Base-by-base conservation (phyloP, 169 alveolate genomes). In the Fabrea salina region DNA sequence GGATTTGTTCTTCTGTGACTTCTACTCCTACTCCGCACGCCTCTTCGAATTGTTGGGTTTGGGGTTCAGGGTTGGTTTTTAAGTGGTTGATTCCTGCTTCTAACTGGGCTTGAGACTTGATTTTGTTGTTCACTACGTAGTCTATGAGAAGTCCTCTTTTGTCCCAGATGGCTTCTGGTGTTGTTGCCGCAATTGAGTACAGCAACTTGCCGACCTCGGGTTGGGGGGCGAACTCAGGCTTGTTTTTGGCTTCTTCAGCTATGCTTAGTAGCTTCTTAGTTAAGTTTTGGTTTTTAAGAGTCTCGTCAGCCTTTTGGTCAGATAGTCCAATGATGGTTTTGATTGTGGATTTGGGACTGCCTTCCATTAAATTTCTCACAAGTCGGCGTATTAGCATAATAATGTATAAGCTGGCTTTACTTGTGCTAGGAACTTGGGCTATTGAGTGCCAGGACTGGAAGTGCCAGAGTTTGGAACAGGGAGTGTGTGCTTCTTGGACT, bases 11-110 rank as follows among this genome's bases (percentile, higher is more conserved):
- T 49, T 79, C 90, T 41, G 92, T 59, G 32, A 86, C 82, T 25
- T 40, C 82, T 2, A 83, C 85, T 0, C 96, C 96, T 5, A 92
- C 87, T 19, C 96, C 96, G 70, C 88, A 80, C 40, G 43, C 83
- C 33, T 59, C 54, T 47, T 86, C 85, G 53, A 89, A 92, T 61
- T 79, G 84, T 35, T 82, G 90, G 22, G 32, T 67, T 44, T 84
- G 86, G 53, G 83, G 57, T 49, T 74, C 78, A 53, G 70, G 77
- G 27, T 82, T 64, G 57, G 81, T 81, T 40, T 80, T 82, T 32
- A 88, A 64, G 50, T 71, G 86, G 8, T 86, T 89, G 27, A 86
- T 75, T 5, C 91, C 94, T 6, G 89, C 93, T 37, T 86, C 93
- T 37, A 92, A 54, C 80, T 87, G 88, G 43, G 74, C 87, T 5